Percentiles rank a stretch among this genome's conserved stretches.
Evolutionary conservation across 768 basidiomycete genomes (phyloP).

Genomic region (Boletus tylopilopsis): DNA sequence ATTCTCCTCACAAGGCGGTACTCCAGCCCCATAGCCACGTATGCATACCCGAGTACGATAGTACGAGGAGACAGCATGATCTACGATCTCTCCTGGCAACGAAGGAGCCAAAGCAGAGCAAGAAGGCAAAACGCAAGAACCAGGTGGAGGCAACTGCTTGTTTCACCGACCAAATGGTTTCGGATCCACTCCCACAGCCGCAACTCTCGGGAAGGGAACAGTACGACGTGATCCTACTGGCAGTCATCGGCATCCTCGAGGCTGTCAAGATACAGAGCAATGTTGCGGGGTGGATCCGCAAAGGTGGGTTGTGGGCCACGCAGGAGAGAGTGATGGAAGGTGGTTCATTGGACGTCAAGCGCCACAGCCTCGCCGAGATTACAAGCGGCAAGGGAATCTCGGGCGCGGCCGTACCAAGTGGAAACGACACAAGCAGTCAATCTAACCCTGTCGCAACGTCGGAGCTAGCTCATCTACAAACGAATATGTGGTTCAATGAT

Average conservation of each 20-base stretch:
- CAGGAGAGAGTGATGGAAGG: conserved; percentile 2
- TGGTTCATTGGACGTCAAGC: not conserved
- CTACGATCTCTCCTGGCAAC: conserved; percentile 27
- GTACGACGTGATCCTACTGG: conserved; percentile 54
- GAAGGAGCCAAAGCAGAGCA: conserved; percentile 9
- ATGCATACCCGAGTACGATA: conserved; percentile 67
- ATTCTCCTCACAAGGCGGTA: conserved; percentile 51
- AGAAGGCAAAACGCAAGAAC: conserved; percentile 6
- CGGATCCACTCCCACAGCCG: not conserved
- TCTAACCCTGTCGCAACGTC: conserved; percentile 3
- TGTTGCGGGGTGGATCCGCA: conserved; percentile 63
- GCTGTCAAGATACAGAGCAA: conserved; percentile 54
- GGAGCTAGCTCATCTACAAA: conserved; percentile 4
- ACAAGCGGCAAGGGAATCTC: not conserved
- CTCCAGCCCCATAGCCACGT: conserved; percentile 83
- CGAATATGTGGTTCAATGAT: conserved; percentile 53
- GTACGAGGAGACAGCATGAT: conserved; percentile 38
- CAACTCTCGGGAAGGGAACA: conserved; percentile 14
- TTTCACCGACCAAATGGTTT: not conserved
- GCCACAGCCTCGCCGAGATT: not conserved
- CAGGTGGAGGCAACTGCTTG: not conserved
- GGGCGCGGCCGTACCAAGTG: not conserved
- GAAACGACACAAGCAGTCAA: conserved; percentile 16
- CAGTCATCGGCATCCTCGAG: conserved; percentile 65
- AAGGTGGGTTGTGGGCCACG: conserved; percentile 43